phyloP scores from a whole-genome alignment of 805 yeast genomes.

The Candida piceae region DNA sequence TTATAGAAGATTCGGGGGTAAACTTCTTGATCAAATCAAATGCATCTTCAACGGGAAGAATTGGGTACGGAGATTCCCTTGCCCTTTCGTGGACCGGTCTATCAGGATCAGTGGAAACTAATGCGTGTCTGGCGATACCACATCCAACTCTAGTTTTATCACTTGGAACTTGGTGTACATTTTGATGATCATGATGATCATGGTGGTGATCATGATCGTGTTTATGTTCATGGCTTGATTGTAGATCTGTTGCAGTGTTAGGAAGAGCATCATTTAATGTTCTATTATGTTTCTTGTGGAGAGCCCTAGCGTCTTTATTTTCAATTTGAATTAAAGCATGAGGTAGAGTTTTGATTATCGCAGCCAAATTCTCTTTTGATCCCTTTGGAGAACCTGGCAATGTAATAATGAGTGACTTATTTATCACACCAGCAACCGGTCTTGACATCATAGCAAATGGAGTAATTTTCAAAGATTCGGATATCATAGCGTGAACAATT shows the following conservation, averaged over 20 bases:
- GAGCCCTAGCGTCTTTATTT: constrained; percentile 32
- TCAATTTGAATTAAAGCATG: constrained; percentile 40
- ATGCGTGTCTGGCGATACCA: constrained; percentile 34
- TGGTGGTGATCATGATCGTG: constrained; percentile 12
- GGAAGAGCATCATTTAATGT: constrained; percentile 24
- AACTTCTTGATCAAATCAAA: constrained; percentile 27
- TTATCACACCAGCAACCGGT: constrained; percentile 44
- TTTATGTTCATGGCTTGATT: constrained; percentile 2
- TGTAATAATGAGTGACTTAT: constrained; percentile 36
- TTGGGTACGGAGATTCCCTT: constrained; percentile 45
- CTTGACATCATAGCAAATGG: constrained; percentile 45
- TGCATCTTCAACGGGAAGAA: constrained; percentile 40
- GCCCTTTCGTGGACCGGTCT: constrained; percentile 38
- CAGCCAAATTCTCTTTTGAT: constrained; percentile 38
- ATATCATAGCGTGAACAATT: constrained; percentile 42
- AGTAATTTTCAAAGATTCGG: constrained; percentile 38
- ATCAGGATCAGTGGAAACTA: constrained; percentile 30
- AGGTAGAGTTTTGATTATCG: constrained; percentile 32
- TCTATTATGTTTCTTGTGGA: constrained; percentile 32
- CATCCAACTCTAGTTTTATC: constrained; percentile 15
- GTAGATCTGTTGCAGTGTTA: constrained; percentile 6
- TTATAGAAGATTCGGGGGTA: constrained; percentile 28
- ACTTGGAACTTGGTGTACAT: constrained; percentile 6
- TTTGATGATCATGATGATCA: constrained; percentile 16
- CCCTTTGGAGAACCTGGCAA: constrained; percentile 52